phyloP scores from a whole-genome alignment of 768 basidiomycete genomes.

The Psilocybe sp. region DNA sequence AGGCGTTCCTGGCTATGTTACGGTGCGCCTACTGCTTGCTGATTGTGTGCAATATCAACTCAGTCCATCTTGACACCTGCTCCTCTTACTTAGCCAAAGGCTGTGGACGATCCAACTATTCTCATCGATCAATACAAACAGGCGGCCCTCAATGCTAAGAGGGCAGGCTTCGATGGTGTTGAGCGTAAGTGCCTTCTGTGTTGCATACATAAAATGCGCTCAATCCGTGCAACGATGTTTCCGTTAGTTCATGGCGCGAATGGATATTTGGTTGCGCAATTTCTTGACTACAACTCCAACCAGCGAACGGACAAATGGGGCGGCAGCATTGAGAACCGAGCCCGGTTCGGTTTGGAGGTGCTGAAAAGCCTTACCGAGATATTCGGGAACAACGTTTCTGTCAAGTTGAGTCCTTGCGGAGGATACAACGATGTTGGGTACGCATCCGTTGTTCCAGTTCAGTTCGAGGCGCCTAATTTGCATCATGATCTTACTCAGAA shows the following conservation, averaged over 20 bases:
- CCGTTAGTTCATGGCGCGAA: constrained; percentile 37
- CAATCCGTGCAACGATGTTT: background rate
- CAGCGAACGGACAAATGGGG: constrained; percentile 56
- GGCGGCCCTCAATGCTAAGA: constrained; percentile 44
- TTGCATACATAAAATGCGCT: background rate
- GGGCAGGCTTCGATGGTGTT: constrained; percentile 52
- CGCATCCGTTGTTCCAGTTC: background rate
- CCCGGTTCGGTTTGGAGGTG: constrained; percentile 51
- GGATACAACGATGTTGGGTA: constrained; percentile 47
- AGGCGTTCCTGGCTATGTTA: constrained; percentile 32
- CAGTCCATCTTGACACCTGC: too few relatives aligned
- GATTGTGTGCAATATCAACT: too few relatives aligned
- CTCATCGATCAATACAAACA: constrained; percentile 35
- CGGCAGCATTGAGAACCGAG: constrained; percentile 55
- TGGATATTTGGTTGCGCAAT: constrained; percentile 47
- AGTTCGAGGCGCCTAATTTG: background rate
- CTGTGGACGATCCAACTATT: constrained; percentile 36
- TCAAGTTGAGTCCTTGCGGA: constrained; percentile 42
- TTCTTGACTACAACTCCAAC: constrained; percentile 46
- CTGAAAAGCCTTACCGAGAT: constrained; percentile 40
- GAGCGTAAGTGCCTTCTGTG: constrained; percentile 28
- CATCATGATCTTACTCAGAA: constrained; percentile 18
- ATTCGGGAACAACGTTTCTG: constrained; percentile 42
- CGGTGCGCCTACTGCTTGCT: constrained; percentile 19
- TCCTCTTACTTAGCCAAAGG: constrained; percentile 28